Percentiles rank a stretch among this genome's conserved stretches.
Evolutionary conservation across 306 rosid genomes (phyloP).

Genomic region (Begonia loranthoides): DNA sequence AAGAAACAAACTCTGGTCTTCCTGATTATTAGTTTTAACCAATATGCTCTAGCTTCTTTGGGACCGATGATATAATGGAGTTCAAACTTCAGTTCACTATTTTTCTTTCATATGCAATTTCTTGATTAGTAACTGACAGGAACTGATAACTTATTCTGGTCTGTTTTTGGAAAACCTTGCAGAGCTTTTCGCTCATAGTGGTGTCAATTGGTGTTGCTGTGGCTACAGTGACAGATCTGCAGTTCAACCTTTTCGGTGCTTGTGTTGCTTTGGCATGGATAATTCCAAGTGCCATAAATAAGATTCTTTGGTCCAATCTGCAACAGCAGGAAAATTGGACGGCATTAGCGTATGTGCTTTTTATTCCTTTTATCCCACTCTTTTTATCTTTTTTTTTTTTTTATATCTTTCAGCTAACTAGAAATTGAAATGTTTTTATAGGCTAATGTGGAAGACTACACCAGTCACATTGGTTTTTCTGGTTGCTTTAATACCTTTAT

Average conservation of each 20-base stretch:
- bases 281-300: conserved; percentile 69
- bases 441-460: conserved; percentile 93
- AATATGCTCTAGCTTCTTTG: too few species aligned
- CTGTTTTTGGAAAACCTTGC: not conserved
- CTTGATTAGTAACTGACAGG: too few species aligned
- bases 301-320: conserved; percentile 76
- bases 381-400: conserved; percentile 2
- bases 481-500: conserved; percentile 51
- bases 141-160: too few species aligned
- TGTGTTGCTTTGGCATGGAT: conserved; percentile 76
- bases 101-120: too few species aligned
- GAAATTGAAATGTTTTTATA: conserved; percentile 19
- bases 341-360: conserved; percentile 51
- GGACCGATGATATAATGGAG: too few species aligned
- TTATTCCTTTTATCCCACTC: not conserved
- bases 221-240: conserved; percentile 75
- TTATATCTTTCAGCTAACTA: not conserved
- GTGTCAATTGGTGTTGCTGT: conserved; percentile 77
- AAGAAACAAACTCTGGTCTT: too few species aligned
- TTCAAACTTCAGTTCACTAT: too few species aligned
- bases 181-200: conserved; percentile 54
- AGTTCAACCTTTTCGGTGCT: conserved; percentile 66
- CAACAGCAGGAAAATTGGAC: conserved; percentile 91
- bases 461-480: conserved; percentile 64
- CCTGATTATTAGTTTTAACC: too few species aligned